phyloP scores from a whole-genome alignment of 192 early-diverging fungal genomes.

The Phycomyces blakesleeanus region DNA sequence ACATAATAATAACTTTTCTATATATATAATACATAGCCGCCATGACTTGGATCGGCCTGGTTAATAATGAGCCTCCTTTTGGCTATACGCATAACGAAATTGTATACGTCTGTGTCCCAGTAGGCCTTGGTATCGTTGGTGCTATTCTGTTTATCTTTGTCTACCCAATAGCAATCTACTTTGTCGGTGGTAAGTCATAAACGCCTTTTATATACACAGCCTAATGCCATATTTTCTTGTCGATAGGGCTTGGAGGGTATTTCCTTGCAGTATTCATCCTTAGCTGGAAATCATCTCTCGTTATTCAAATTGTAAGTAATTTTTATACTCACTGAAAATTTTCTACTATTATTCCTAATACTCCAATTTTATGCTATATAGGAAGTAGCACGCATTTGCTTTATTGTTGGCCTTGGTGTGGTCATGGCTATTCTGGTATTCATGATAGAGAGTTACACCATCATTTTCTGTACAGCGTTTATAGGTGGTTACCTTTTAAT shows the following conservation, averaged over 20 bases:
- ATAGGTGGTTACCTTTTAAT: constrained; percentile 50
- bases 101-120: constrained; percentile 30
- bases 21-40: constrained; percentile 7
- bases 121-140: constrained; percentile 30
- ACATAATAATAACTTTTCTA: background rate
- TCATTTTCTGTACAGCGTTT: constrained; percentile 47
- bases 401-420: constrained; percentile 37
- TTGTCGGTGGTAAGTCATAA: constrained; percentile 55
- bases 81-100: constrained; percentile 28
- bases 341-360: background rate
- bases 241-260: constrained; percentile 28
- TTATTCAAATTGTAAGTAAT: constrained; percentile 31
- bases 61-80: constrained; percentile 31
- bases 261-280: constrained; percentile 35
- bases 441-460: constrained; percentile 30
- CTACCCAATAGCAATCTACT: constrained; percentile 62
- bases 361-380: background rate
- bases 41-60: constrained; percentile 37
- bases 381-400: constrained; percentile 36
- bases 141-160: constrained; percentile 30
- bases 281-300: constrained; percentile 31
- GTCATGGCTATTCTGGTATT: constrained; percentile 28
- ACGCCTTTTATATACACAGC: background rate
- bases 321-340: background rate
- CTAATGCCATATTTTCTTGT: background rate